These are phyloP conservation scores for Penstemon barbatus DNA, from an alignment of 257 asterid genomes.

Conservation along the genomic window DNA sequence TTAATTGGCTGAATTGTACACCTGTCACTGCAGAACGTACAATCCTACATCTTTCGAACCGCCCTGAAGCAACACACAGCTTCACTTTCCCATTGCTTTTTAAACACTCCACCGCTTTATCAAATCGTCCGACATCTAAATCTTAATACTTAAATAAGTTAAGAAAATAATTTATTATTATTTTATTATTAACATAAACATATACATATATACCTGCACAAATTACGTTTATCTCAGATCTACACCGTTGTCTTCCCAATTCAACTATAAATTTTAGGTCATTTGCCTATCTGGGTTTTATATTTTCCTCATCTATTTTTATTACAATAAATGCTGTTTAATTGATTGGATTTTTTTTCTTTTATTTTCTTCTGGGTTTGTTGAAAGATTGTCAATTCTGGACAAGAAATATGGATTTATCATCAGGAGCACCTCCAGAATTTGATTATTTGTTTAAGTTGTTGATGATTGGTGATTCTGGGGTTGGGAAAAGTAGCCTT, in stretches of 20 bases:
- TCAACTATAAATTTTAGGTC: slow-evolving; percentile 24
- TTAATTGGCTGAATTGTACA: slow-evolving; percentile 27
- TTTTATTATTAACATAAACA: neutral
- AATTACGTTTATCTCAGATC: slow-evolving; percentile 37
- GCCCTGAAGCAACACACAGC: slow-evolving; percentile 20
- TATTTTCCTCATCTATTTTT: neutral
- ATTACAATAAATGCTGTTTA: neutral
- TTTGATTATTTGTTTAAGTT: slow-evolving; percentile 61
- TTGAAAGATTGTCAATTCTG: slow-evolving; percentile 11
- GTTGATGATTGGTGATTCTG: slow-evolving; percentile 85
- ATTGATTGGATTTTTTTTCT: slow-evolving; percentile 15
- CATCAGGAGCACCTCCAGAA: slow-evolving; percentile 47
- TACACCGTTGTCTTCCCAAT: slow-evolving; percentile 11
- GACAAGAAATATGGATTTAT: slow-evolving; percentile 40
- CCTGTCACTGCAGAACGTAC: slow-evolving; percentile 14
- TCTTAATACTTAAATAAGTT: neutral
- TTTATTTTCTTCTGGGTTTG: slow-evolving; percentile 19
- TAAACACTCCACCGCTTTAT: slow-evolving; percentile 26
- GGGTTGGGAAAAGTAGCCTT: slow-evolving; percentile 89
- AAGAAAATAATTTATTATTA: slow-evolving; percentile 13
- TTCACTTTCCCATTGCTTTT: slow-evolving; percentile 27
- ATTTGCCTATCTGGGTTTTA: slow-evolving; percentile 24
- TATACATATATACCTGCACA: neutral
- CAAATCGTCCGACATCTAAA: neutral
- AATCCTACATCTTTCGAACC: slow-evolving; percentile 23